phyloP scores from a whole-genome alignment of 768 basidiomycete genomes.

The Suillus plorans region DNA sequence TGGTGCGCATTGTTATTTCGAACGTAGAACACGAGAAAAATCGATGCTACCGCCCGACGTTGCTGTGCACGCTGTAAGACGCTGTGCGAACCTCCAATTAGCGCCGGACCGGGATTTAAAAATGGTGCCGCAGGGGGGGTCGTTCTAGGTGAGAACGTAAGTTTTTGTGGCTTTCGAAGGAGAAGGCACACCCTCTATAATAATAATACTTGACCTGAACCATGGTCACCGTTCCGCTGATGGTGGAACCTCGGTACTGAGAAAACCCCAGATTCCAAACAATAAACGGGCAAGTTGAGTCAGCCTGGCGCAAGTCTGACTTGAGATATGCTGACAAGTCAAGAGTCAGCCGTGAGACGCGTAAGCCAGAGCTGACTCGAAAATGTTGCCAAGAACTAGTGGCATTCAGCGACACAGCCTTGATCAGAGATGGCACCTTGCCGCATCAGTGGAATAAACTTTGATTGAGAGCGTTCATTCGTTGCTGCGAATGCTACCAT shows the following conservation, averaged over 20 bases:
- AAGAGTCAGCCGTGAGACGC: background rate
- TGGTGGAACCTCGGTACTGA: background rate
- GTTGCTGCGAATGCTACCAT: background rate
- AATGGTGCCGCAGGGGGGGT: background rate
- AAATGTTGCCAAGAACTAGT: too few species aligned
- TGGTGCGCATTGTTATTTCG: background rate
- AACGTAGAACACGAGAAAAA: constrained; percentile 1
- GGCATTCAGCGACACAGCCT: background rate
- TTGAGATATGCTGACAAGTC: background rate
- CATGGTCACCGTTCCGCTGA: background rate
- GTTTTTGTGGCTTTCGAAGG: background rate
- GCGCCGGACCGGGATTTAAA: background rate
- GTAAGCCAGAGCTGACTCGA: background rate
- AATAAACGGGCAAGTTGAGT: background rate
- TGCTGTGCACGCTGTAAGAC: background rate
- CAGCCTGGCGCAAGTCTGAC: background rate
- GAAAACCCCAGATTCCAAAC: background rate
- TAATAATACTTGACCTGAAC: background rate
- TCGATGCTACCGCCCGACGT: background rate
- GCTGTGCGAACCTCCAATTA: background rate
- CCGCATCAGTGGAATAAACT: background rate
- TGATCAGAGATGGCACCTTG: background rate
- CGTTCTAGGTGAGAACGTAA: background rate
- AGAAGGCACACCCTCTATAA: background rate
- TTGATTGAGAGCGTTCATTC: background rate